These are phyloP conservation scores for Lagenaria siceraria DNA, from an alignment of 306 rosid species.

Conservation along the genomic window DNA sequence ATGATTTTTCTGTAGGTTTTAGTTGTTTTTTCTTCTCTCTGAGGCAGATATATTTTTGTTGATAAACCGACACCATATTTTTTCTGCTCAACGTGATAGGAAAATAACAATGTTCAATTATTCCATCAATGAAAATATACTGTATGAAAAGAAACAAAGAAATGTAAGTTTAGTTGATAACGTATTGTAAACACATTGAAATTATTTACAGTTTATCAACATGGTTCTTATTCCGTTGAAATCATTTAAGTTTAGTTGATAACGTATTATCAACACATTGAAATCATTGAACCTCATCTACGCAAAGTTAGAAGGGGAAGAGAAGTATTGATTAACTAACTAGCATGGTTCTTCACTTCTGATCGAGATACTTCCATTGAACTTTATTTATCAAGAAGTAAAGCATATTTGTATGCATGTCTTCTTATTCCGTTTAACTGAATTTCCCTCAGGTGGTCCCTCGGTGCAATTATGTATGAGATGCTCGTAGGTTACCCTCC, in stretches of 20 bases:
- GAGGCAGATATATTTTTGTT: no score
- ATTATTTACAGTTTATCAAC: no score
- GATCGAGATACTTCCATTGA: not conserved
- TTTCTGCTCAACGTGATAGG: not conserved
- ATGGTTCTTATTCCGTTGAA: no score
- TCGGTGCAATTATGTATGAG: slow-evolving; percentile 91
- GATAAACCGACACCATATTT: no score
- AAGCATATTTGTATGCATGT: slow-evolving; percentile 5
- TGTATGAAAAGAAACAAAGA: not conserved
- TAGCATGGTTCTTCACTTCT: not conserved
- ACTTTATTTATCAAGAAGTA: not conserved
- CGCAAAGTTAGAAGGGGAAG: not conserved
- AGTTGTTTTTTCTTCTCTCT: not conserved
- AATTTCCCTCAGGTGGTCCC: slow-evolving; percentile 74
- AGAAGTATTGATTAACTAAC: not conserved
- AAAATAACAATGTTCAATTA: not conserved
- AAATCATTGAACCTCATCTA: not conserved
- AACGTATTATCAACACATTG: no score
- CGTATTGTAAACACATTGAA: not conserved
- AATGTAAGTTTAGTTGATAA: not conserved
- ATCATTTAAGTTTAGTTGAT: no score
- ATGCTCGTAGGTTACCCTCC: slow-evolving; percentile 98
- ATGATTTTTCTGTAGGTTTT: not conserved
- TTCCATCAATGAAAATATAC: not conserved
- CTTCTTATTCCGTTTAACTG: slow-evolving; percentile 10